Percentiles rank a stretch among this genome's conserved stretches.
Evolutionary conservation across 2,329 filamentous ascomycete species (phyloP).

Genomic region (Grosmannia huntii): DNA sequence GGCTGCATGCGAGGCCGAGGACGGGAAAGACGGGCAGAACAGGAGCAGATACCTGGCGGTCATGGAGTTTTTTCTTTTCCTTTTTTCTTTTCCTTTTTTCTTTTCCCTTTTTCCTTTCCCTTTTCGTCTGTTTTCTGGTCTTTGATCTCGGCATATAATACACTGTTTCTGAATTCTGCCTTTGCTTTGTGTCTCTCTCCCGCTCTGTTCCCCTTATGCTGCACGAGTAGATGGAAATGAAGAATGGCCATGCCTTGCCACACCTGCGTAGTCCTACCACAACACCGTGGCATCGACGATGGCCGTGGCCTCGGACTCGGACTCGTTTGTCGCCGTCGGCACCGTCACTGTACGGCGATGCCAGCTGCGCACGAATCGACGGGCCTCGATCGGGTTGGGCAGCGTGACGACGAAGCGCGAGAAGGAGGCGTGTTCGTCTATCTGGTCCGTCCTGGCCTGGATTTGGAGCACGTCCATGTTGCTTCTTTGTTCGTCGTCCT

Average conservation of each 20-base stretch:
- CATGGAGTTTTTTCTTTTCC: constrained; percentile 5
- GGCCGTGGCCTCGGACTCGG: constrained; percentile 9
- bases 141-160: constrained; percentile 4
- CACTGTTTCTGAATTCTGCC: not conserved
- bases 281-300: constrained; percentile 17
- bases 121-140: not conserved
- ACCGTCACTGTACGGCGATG: constrained; percentile 24
- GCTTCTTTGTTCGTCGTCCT: too few relatives aligned
- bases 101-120: not conserved
- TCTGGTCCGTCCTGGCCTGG: constrained; percentile 12
- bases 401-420: constrained; percentile 43
- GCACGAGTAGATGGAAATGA: too few relatives aligned
- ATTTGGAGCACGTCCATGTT: constrained; percentile 8
- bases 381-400: constrained; percentile 37
- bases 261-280: constrained; percentile 8
- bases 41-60: constrained; percentile 10
- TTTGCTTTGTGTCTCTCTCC: not conserved
- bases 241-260: too few relatives aligned
- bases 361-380: constrained; percentile 33
- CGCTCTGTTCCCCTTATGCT: too few relatives aligned
- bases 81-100: not conserved
- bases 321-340: constrained; percentile 8
- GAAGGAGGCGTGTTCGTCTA: constrained; percentile 21
- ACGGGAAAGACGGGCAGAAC: not conserved
- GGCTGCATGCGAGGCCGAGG: not conserved